Evolutionary conservation across 1,284 basidiomycete genomes (phyloP).

Genomic region (Cutaneotrichosporon sp.): DNA sequence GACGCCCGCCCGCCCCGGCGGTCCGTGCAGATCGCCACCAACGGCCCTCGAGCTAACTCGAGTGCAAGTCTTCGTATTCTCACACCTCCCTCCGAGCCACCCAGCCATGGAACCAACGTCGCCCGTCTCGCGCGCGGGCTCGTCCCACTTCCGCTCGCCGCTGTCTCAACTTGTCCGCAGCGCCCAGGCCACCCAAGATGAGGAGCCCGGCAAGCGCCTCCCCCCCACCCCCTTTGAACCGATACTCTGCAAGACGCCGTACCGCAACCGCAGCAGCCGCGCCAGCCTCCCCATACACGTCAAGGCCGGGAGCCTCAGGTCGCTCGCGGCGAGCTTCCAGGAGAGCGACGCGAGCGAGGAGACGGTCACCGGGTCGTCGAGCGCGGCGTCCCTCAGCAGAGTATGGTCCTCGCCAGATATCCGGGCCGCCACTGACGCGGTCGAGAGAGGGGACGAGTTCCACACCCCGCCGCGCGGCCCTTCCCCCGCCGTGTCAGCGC

Average conservation of each 20-base stretch:
- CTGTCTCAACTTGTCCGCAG: background rate
- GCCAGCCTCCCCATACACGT: background rate
- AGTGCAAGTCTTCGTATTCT: background rate
- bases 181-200: background rate
- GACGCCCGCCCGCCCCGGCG: too few species aligned
- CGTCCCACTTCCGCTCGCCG: background rate
- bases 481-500: too few species aligned
- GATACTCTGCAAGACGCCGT: background rate
- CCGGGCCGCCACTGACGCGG: background rate
- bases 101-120: background rate
- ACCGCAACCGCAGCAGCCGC: constrained; percentile 1
- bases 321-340: background rate
- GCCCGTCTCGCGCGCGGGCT: background rate
- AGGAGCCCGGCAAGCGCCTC: background rate
- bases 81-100: background rate
- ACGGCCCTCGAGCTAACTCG: too few species aligned
- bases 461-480: too few species aligned
- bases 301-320: background rate
- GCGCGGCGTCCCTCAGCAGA: background rate
- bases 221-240: background rate
- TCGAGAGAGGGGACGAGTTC: background rate
- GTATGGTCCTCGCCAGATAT: background rate
- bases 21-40: too few species aligned
- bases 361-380: background rate
- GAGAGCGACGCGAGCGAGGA: background rate